Evolutionary conservation across 208 protist genomes (phyloP), one percentile per base, ranked within the genome.

Genomic region (Wallacemonas sp.): DNA sequence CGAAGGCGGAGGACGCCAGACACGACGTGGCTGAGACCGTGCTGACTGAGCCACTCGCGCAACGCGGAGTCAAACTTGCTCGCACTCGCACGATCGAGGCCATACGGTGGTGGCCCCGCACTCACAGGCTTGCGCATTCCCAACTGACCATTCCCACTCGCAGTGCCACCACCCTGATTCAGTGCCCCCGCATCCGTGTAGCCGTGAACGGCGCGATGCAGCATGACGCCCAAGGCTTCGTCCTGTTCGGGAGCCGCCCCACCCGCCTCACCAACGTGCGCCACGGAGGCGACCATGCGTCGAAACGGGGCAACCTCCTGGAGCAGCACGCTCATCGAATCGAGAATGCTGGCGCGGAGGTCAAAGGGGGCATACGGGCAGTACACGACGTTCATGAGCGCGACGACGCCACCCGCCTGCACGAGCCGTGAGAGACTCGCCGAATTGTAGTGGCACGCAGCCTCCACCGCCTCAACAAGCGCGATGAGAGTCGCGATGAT

Each of bases 401-500:
- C 85, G 24, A 74, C 76, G 8, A 94, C 80, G 11, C 85, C 82
- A 24, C 87, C 85, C 6, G 78, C 78, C 74, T 94, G 85, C 56
- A 93, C 88, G 48, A 94, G 72, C 12, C 83, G 81, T 0, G 74
- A 82, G 16, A 94, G 73, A n/a, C 72, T 73, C 21, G 75, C 57
- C 21, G 88, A 80, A 70, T 88, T 87, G 81, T 96, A 96, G 76
- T 96, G 90, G 74, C 90, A 96, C 14, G 81, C 80, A 23, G 88
- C 87, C 76, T 94, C 90, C 21, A 93, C 76, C 16, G 80, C 81
- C 38, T 96, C 87, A 9, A 93, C 78, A 29, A 81, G 70, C 4
- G 90, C 85, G 12, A 94, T 46, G 3, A 96, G 36, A 11, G 93
- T 83, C 17, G 66, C 72, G 44, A 81, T 66, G 36, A 88, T 70